Percentiles rank a stretch among this genome's conserved stretches.
Evolutionary conservation across 768 basidiomycete genomes (phyloP).

Genomic region (Tylopilus cervinicoccineus): DNA sequence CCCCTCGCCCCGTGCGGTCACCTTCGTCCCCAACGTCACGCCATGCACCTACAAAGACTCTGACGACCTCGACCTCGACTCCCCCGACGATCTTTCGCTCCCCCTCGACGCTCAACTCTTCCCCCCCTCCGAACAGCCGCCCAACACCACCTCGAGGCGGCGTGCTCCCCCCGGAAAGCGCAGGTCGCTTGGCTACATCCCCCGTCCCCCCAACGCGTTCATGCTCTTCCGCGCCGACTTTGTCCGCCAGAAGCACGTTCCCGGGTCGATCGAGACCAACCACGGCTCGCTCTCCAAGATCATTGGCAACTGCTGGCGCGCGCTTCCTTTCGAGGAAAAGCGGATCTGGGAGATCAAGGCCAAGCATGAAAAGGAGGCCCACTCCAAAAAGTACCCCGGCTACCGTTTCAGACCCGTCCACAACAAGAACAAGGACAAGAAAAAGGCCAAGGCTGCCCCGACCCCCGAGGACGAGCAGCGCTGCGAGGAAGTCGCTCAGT

Average conservation of each 20-base stretch:
- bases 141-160: constrained; percentile 39
- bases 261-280: constrained; percentile 47
- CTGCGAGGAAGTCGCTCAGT: constrained; percentile 53
- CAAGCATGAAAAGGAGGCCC: constrained; percentile 69
- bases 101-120: constrained; percentile 43
- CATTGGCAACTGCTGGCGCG: constrained; percentile 58
- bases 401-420: constrained; percentile 47
- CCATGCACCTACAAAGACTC: constrained; percentile 46
- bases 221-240: constrained; percentile 37
- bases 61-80: constrained; percentile 24
- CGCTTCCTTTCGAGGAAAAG: constrained; percentile 68
- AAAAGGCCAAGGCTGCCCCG: constrained; percentile 25
- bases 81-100: constrained; percentile 25
- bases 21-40: constrained; percentile 62
- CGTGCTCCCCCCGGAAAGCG: constrained; percentile 60
- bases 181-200: constrained; percentile 45
- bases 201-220: constrained; percentile 31
- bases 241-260: constrained; percentile 44
- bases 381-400: constrained; percentile 65
- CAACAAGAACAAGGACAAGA: constrained; percentile 45
- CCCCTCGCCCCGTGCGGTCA: constrained; percentile 46
- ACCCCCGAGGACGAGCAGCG: constrained; percentile 29
- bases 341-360: constrained; percentile 70
- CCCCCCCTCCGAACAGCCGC: constrained; percentile 46
- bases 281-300: constrained; percentile 49